Percentiles rank a stretch among this genome's conserved stretches.
phyloP scores from a whole-genome alignment of 768 basidiomycete species.

The Tulasnella sp. region DNA sequence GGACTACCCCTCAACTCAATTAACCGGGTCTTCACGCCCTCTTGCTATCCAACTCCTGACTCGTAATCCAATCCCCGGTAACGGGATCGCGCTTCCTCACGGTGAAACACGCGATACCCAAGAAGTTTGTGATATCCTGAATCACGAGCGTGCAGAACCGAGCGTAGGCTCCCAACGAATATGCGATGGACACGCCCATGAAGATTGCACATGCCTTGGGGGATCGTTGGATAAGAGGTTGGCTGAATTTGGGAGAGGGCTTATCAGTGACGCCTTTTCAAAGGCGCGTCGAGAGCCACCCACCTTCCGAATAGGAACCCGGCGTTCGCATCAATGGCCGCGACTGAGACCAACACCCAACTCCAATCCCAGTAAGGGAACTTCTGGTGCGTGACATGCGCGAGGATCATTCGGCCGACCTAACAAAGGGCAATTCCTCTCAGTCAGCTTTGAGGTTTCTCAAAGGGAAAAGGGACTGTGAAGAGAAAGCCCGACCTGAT shows the following conservation, averaged over 20 bases:
- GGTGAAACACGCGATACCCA: conserved; percentile 93
- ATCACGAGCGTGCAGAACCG: conserved; percentile 81
- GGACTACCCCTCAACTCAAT: neutral
- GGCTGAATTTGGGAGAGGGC: conserved; percentile 20
- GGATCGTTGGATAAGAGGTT: conserved; percentile 68
- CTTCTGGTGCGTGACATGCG: conserved; percentile 74
- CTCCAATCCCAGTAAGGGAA: conserved; percentile 86
- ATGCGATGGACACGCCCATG: conserved; percentile 58
- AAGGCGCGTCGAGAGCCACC: conserved; percentile 12
- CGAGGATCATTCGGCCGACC: conserved; percentile 86
- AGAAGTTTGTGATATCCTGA: conserved; percentile 75
- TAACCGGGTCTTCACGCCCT: conserved; percentile 5
- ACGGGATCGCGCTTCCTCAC: conserved; percentile 68
- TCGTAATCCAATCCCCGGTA: conserved; percentile 16
- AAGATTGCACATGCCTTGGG: conserved; percentile 56
- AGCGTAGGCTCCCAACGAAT: conserved; percentile 64
- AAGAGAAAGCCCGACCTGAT: conserved; percentile 28
- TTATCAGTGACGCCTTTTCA: conserved; percentile 13
- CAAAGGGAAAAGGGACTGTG: neutral
- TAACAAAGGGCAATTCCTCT: conserved; percentile 32
- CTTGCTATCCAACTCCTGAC: conserved; percentile 16
- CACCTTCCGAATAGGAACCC: conserved; percentile 60
- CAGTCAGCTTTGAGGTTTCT: neutral
- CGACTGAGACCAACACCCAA: conserved; percentile 73
- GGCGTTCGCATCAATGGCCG: conserved; percentile 76